Conservation (phyloP, 2,329 filamentous ascomycete species). For the Ophiostoma australiae region DNA sequence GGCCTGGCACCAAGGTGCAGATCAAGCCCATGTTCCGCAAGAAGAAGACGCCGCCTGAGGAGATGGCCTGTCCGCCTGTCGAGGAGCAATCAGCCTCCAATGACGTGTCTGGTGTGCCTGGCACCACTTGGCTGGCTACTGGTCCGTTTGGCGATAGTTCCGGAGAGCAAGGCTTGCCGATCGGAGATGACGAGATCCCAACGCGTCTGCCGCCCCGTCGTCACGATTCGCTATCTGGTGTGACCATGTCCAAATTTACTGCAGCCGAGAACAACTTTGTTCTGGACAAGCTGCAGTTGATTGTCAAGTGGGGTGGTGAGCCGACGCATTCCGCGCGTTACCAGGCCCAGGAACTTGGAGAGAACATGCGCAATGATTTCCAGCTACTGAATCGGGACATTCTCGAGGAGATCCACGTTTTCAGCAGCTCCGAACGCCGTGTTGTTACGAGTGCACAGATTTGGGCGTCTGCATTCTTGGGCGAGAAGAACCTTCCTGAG, state of each 20-base stretch:
- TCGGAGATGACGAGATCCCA: constrained; percentile 28
- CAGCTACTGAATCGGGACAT: constrained; percentile 88
- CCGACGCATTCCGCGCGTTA: constrained; percentile 96
- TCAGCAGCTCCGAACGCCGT: constrained; percentile 89
- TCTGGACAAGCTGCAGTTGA: constrained; percentile 91
- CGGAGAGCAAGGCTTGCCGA: constrained; percentile 26
- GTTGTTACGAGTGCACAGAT: constrained; percentile 97
- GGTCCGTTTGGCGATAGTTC: constrained; percentile 22
- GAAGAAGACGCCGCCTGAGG: constrained; percentile 62
- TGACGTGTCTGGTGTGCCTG: constrained; percentile 11
- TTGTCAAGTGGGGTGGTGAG: constrained; percentile 98
- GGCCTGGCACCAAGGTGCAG: constrained; percentile 95
- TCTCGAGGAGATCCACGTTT: constrained; percentile 87
- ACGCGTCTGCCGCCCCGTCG: constrained; percentile 52
- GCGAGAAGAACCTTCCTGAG: constrained; percentile 75
- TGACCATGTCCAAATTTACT: constrained; percentile 90
- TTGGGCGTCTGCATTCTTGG: constrained; percentile 83
- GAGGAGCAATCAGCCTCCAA: constrained; percentile 36
- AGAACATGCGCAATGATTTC: constrained; percentile 93
- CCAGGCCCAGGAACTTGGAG: constrained; percentile 88
- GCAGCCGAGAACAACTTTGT: constrained; percentile 89
- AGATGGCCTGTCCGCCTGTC: constrained; percentile 36
- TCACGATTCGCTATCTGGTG: constrained; percentile 80
- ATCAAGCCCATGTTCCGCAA: constrained; percentile 99
- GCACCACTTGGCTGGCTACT: constrained; percentile 1